These are phyloP conservation scores for Pugionium dolabratum DNA, from an alignment of 345 rosid genomes.

Conservation along the genomic window DNA sequence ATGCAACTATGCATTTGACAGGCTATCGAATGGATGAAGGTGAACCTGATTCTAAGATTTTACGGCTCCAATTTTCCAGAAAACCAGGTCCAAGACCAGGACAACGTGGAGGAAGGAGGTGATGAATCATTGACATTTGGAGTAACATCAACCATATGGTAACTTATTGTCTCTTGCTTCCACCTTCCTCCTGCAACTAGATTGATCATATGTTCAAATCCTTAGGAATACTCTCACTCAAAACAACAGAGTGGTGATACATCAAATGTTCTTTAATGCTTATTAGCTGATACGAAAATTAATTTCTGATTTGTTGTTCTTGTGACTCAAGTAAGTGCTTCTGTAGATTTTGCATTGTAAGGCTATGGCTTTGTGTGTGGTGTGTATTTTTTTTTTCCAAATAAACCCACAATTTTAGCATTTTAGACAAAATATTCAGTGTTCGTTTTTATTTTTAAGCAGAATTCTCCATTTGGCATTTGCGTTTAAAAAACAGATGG, in stretches of 20 bases:
- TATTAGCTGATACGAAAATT: not conserved
- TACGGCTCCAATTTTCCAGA: conserved; percentile 74
- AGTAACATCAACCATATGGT: conserved; percentile 23
- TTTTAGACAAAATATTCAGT: no score
- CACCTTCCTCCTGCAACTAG: conserved; percentile 8
- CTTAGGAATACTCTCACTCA: conserved; percentile 20
- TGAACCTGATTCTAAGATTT: conserved; percentile 61
- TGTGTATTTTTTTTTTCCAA: no score
- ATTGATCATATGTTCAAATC: conserved; percentile 18
- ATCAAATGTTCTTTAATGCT: not conserved
- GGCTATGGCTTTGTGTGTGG: not conserved
- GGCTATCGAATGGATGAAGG: conserved; percentile 80
- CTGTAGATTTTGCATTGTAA: not conserved
- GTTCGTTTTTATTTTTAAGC: no score
- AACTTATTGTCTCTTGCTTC: conserved; percentile 12
- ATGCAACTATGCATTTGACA: conserved; percentile 33
- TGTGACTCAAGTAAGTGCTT: not conserved
- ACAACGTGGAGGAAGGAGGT: conserved; percentile 66
- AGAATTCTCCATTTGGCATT: no score
- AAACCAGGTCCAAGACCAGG: conserved; percentile 69
- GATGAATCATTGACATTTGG: conserved; percentile 26
- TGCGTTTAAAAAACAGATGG: no score
- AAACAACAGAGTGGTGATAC: conserved; percentile 4
- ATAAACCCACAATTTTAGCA: no score
- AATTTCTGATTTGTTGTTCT: not conserved